Evolutionary conservation across 352 stramenopile genomes (phyloP).

Genomic region (Nothophytophthora sp.): DNA sequence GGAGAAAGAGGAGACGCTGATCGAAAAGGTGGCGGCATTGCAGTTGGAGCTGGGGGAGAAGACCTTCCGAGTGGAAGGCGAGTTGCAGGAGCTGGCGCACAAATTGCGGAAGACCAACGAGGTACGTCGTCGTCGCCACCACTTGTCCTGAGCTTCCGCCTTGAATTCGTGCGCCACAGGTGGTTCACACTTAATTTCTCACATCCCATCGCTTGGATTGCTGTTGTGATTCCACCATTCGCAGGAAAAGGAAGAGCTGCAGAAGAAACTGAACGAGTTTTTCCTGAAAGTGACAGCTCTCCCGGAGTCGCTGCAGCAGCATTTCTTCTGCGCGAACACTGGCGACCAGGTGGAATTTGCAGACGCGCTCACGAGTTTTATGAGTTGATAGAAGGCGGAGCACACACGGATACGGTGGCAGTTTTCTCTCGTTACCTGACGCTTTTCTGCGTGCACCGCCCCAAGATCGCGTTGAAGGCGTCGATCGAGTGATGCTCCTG

Average conservation of each 20-base stretch:
- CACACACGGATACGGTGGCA: too few relatives aligned
- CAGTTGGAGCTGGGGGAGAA: slow-evolving; percentile 66
- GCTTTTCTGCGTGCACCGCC: slow-evolving; percentile 41
- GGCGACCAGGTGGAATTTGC: slow-evolving; percentile 61
- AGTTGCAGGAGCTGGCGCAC: slow-evolving; percentile 50
- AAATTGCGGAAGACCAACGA: slow-evolving; percentile 69
- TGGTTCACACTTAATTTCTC: too few relatives aligned
- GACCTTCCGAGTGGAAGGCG: slow-evolving; percentile 59
- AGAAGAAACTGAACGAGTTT: slow-evolving; percentile 80
- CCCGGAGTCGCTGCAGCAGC: slow-evolving; percentile 65
- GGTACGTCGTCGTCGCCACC: slow-evolving; percentile 25
- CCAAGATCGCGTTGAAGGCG: slow-evolving; percentile 26
- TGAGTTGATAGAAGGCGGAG: slow-evolving; percentile 68
- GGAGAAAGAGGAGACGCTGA: slow-evolving; percentile 50
- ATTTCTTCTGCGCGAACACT: slow-evolving; percentile 57
- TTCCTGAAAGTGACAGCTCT: slow-evolving; percentile 75
- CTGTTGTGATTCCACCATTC: too few relatives aligned
- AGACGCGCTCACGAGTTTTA: slow-evolving; percentile 73
- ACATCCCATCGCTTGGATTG: too few relatives aligned
- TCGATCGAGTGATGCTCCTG: slow-evolving; percentile 33
- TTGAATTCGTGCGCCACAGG: too few relatives aligned
- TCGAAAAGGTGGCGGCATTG: slow-evolving; percentile 42
- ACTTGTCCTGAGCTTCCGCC: background rate
- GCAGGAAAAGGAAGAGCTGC: slow-evolving; percentile 80
- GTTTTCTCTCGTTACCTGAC: slow-evolving; percentile 39